Evolutionary conservation across 1,284 basidiomycete genomes (phyloP).

Genomic region (Sporisorium graminicola): DNA sequence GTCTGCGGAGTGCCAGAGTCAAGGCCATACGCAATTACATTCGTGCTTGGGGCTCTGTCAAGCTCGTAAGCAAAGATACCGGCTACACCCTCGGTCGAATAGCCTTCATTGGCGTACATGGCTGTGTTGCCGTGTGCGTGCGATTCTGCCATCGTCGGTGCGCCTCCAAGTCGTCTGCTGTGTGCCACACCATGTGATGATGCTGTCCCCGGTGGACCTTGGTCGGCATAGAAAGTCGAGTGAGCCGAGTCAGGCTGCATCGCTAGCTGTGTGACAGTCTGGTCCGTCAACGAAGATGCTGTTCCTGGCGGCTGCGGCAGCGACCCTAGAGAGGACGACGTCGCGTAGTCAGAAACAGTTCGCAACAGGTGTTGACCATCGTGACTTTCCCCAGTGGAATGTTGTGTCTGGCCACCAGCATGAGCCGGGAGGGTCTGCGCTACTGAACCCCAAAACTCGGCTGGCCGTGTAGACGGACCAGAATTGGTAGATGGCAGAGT

Average conservation of each 20-base stretch:
- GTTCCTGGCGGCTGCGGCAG: constrained; percentile 10
- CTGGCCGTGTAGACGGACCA: constrained; percentile 15
- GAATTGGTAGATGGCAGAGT: constrained; percentile 15
- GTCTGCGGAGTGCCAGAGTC: constrained; percentile 6
- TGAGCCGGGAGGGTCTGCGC: too few species aligned
- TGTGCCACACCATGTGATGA: neutral
- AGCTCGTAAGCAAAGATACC: neutral
- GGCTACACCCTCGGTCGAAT: neutral
- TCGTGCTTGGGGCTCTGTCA: neutral
- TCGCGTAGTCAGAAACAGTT: neutral
- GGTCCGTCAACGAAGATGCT: neutral
- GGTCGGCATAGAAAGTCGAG: constrained; percentile 7
- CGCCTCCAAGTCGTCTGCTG: neutral
- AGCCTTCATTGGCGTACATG: neutral
- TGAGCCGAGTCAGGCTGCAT: constrained; percentile 3
- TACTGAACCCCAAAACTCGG: too few species aligned
- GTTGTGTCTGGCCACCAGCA: neutral
- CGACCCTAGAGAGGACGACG: neutral
- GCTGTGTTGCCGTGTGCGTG: neutral
- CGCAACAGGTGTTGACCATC: neutral
- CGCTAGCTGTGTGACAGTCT: neutral
- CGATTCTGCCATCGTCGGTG: neutral
- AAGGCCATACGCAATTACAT: neutral
- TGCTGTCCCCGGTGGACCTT: neutral
- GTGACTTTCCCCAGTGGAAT: neutral